phyloP scores from a whole-genome alignment of 139 green algal genomes.

The Chlorella sp. region DNA sequence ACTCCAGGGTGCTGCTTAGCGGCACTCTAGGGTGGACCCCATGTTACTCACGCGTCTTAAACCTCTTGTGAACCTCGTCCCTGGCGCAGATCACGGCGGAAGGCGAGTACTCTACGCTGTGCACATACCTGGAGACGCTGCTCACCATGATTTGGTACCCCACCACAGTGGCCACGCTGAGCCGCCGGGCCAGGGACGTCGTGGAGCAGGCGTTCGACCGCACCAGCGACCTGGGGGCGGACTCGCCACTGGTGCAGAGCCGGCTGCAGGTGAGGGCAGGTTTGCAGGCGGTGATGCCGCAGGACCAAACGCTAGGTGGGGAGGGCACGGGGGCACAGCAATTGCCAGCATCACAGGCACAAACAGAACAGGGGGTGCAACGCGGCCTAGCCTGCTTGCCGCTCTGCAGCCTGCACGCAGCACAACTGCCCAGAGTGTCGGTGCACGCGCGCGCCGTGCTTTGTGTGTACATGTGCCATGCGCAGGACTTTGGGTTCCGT shows the following conservation, averaged over 20 bases:
- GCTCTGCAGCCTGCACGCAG: no score
- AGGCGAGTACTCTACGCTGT: slow-evolving; percentile 65
- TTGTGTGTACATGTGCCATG: no score
- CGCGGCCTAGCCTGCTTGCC: no score
- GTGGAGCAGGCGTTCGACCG: slow-evolving; percentile 72
- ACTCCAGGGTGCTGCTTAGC: background rate
- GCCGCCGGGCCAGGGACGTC: slow-evolving; percentile 60
- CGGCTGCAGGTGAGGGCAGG: slow-evolving; percentile 71
- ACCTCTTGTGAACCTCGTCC: background rate
- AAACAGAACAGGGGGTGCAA: no score
- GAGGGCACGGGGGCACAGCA: no score
- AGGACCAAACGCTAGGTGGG: no score
- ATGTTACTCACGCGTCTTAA: background rate
- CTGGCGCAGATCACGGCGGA: slow-evolving; percentile 63
- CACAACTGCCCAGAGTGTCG: no score
- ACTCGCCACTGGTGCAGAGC: slow-evolving; percentile 47
- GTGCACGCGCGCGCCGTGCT: no score
- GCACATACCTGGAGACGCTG: slow-evolving; percentile 86
- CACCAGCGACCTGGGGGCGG: slow-evolving; percentile 48
- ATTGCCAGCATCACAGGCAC: no score
- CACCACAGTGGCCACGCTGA: slow-evolving; percentile 80
- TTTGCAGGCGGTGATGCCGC: no score
- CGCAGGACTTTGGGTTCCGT: slow-evolving; percentile 42
- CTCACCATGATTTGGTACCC: slow-evolving; percentile 86
- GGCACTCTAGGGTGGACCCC: background rate